A percentile compares a stretch with the other conserved stretches of the same genome.
Conservation (phyloP, 2,329 filamentous ascomycete species). For the Lachnellula subtilissima region DNA sequence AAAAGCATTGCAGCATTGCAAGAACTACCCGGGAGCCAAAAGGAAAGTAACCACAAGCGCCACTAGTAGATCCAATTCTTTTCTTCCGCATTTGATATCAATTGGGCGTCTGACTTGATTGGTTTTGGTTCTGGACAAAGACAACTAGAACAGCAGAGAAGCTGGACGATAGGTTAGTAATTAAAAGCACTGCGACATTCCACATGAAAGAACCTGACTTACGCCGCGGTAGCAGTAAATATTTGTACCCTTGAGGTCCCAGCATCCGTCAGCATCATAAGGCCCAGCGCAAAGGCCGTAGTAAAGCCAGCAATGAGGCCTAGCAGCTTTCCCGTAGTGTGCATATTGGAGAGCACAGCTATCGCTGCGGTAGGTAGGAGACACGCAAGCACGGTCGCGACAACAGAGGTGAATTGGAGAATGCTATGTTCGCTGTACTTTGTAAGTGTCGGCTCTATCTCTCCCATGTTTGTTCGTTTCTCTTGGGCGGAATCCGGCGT, state of each 20-base stretch:
- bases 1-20: too few relatives aligned
- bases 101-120: too few relatives aligned
- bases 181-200: not conserved
- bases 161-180: not conserved
- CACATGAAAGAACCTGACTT: constrained; percentile 6
- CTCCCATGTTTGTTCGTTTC: not conserved
- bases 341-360: constrained; percentile 13
- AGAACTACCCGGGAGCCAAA: too few relatives aligned
- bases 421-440: constrained; percentile 6
- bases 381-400: constrained; percentile 19
- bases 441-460: not conserved
- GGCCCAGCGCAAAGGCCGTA: constrained; percentile 15
- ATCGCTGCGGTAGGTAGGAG: constrained; percentile 18
- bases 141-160: not conserved
- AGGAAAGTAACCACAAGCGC: too few relatives aligned
- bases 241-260: constrained; percentile 18
- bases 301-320: constrained; percentile 16
- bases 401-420: constrained; percentile 10
- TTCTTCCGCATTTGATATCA: too few relatives aligned
- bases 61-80: too few relatives aligned
- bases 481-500: not conserved
- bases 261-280: constrained; percentile 14
- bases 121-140: not conserved
- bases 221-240: constrained; percentile 24
- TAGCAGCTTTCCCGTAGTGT: constrained; percentile 7